phyloP scores from a whole-genome alignment of 139 green algal genomes.

The Closterium sp. region DNA sequence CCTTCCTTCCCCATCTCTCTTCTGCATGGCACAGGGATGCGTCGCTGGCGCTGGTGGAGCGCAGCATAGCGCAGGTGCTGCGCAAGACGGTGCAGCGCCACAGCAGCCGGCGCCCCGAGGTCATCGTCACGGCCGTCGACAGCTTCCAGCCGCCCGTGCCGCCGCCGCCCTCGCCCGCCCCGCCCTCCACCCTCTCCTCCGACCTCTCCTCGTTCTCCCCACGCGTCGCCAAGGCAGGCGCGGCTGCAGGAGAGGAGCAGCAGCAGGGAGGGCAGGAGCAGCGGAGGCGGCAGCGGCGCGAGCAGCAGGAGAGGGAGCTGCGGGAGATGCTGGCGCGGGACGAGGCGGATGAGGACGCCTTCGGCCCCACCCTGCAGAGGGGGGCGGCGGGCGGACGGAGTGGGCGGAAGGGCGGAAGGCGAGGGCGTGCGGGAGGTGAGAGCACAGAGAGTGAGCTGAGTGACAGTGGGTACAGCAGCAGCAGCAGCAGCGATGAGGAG shows the following conservation, averaged over 20 bases:
- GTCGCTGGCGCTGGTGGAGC: constrained; percentile 67
- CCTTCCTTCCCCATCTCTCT: neutral
- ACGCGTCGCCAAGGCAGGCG: neutral
- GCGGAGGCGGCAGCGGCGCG: neutral
- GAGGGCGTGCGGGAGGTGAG: neutral
- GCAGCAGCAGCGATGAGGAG: neutral
- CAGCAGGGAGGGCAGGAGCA: neutral
- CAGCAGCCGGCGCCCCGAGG: constrained; percentile 83
- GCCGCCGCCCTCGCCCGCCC: neutral
- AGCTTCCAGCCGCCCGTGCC: neutral
- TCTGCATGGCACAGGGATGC: constrained; percentile 9
- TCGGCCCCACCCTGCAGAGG: neutral
- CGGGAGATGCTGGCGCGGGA: neutral
- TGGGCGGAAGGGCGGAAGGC: neutral
- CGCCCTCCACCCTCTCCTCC: neutral
- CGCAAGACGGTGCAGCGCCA: constrained; percentile 64
- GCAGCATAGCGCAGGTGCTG: constrained; percentile 65
- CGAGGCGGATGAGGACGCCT: constrained; percentile 1
- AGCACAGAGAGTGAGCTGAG: neutral
- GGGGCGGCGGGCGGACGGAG: neutral
- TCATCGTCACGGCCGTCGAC: constrained; percentile 72
- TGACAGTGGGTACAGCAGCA: neutral
- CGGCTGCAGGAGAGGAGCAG: neutral
- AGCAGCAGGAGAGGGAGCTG: constrained; percentile 2
- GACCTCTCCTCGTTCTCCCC: neutral